Evolutionary conservation across 1,284 basidiomycete genomes (phyloP).

Genomic region (Tilletia caries): DNA sequence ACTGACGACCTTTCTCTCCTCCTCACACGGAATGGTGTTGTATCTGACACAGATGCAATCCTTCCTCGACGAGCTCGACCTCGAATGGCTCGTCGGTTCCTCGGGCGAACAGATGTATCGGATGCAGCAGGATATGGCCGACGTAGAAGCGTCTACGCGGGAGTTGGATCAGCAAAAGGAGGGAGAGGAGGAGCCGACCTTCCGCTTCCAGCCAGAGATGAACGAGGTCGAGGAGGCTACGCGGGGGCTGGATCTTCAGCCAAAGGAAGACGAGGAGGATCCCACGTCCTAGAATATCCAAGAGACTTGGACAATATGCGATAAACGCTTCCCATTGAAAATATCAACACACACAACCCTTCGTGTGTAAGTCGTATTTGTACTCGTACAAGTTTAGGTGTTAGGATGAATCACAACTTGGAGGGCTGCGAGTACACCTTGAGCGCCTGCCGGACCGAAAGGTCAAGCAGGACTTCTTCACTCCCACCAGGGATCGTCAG

Average conservation of each 20-base stretch:
- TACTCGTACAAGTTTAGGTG: too few relatives aligned
- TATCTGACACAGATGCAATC: slow-evolving; percentile 33
- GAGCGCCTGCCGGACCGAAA: slow-evolving; percentile 41
- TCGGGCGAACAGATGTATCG: slow-evolving; percentile 34
- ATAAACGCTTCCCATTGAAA: too few relatives aligned
- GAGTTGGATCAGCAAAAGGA: background rate
- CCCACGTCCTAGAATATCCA: too few relatives aligned
- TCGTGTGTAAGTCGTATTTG: too few relatives aligned
- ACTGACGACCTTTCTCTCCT: background rate
- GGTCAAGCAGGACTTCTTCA: slow-evolving; percentile 41
- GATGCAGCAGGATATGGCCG: slow-evolving; percentile 3
- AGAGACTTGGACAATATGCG: too few relatives aligned
- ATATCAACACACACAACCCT: too few relatives aligned
- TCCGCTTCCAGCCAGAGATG: background rate
- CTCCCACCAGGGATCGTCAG: slow-evolving; percentile 39
- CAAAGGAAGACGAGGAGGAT: too few relatives aligned
- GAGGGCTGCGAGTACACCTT: slow-evolving; percentile 30
- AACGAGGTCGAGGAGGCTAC: background rate
- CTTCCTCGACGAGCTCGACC: slow-evolving; percentile 36
- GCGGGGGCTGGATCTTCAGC: background rate
- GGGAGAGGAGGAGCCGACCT: too few relatives aligned
- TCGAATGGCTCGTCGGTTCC: slow-evolving; percentile 40
- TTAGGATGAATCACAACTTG: slow-evolving; percentile 13
- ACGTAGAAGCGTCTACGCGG: background rate
- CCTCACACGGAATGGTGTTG: background rate